Conservation (phyloP, 192 early-diverging fungal species). For the Helicostylum pulchrum region DNA sequence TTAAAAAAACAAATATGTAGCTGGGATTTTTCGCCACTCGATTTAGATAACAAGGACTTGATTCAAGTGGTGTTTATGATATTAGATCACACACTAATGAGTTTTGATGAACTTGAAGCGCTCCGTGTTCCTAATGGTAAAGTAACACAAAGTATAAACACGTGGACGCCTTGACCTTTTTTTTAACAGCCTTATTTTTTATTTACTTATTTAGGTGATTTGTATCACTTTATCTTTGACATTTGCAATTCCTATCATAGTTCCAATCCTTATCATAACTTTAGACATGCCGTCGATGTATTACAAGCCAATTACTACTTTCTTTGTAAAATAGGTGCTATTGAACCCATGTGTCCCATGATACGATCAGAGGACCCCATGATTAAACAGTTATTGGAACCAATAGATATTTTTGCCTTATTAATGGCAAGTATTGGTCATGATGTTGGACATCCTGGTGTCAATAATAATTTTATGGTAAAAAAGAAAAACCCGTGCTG, state of each 20-base stretch:
- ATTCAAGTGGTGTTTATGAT: conserved; percentile 67
- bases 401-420: conserved; percentile 65
- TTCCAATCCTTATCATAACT: conserved; percentile 91
- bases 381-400: conserved; percentile 1
- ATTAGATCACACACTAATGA: conserved; percentile 59
- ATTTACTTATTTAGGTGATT: conserved; percentile 6
- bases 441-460: conserved; percentile 87
- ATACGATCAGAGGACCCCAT: neutral
- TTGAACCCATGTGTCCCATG: conserved; percentile 46
- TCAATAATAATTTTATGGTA: conserved; percentile 90
- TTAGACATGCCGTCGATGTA: conserved; percentile 91
- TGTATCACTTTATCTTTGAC: conserved; percentile 8
- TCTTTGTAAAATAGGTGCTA: conserved; percentile 60
- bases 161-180: conserved; percentile 15
- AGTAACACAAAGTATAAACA: conserved; percentile 3
- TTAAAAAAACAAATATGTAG: conserved; percentile 56
- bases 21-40: conserved; percentile 69
- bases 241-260: conserved; percentile 49
- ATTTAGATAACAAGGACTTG: conserved; percentile 59
- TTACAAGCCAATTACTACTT: conserved; percentile 84
- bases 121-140: conserved; percentile 55
- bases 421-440: conserved; percentile 74
- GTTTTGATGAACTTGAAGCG: conserved; percentile 48
- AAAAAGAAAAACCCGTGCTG: neutral
- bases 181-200: neutral